These are phyloP conservation scores for Oemleria cerasiformis DNA, from an alignment of 306 rosid species.

Conservation along the genomic window DNA sequence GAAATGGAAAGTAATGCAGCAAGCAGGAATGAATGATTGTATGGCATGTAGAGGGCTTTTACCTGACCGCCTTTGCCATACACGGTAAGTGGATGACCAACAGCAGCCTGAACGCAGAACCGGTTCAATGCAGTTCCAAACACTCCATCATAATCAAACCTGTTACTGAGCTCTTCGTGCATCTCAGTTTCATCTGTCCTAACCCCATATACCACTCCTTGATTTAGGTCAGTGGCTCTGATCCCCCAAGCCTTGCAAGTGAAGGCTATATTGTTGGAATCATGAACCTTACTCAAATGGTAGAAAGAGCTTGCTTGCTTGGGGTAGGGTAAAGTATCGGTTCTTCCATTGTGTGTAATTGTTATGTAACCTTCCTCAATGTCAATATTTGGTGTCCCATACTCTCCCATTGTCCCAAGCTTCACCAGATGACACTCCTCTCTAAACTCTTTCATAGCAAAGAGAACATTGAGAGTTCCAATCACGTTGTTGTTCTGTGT, in stretches of 20 bases:
- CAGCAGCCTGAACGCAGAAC: slow-evolving; percentile 97
- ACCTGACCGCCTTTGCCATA: slow-evolving; percentile 99
- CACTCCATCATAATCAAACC: slow-evolving; percentile 90
- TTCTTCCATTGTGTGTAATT: slow-evolving; percentile 92
- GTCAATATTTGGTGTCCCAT: slow-evolving; percentile 95
- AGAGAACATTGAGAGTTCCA: slow-evolving; percentile 91
- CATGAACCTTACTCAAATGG: slow-evolving; percentile 95
- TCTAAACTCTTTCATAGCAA: slow-evolving; percentile 85
- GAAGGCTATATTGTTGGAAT: slow-evolving; percentile 92
- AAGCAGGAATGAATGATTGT: background rate
- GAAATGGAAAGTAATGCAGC: background rate
- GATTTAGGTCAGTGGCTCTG: slow-evolving; percentile 93
- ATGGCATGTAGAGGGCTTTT: slow-evolving; percentile 12
- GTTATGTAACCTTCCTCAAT: slow-evolving; percentile 97
- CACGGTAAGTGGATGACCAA: slow-evolving; percentile 93
- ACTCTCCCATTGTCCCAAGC: slow-evolving; percentile 99
- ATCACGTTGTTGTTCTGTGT: slow-evolving; percentile 89
- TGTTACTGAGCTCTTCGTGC: slow-evolving; percentile 78
- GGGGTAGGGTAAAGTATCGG: slow-evolving; percentile 91
- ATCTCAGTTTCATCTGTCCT: slow-evolving; percentile 78
- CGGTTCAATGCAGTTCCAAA: slow-evolving; percentile 97
- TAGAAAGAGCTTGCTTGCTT: slow-evolving; percentile 98
- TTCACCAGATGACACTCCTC: slow-evolving; percentile 89
- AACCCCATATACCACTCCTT: slow-evolving; percentile 94
- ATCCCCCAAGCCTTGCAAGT: slow-evolving; percentile 99